phyloP scores from a whole-genome alignment of 495 filamentous ascomycete genomes.

The Neurospora sp. region DNA sequence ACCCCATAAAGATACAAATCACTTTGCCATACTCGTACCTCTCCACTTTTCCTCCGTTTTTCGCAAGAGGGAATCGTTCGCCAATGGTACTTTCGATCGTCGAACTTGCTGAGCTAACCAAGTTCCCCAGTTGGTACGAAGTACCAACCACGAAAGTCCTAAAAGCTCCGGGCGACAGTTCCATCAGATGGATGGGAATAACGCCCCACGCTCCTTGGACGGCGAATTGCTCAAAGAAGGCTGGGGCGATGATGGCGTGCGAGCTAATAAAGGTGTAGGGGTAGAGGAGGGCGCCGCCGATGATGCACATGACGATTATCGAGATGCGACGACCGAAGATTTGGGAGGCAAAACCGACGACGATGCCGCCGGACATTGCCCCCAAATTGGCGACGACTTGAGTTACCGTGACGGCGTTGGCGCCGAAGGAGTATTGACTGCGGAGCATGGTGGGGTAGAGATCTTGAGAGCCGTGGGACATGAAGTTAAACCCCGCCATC shows the following conservation, averaged over 20 bases:
- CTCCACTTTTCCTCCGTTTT: conserved; percentile 2
- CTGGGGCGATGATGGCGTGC: conserved; percentile 57
- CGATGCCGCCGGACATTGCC: conserved; percentile 66
- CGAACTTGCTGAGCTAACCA: conserved; percentile 59
- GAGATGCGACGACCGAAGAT: conserved; percentile 75
- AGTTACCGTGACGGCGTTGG: conserved; percentile 66
- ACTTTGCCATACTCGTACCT: conserved; percentile 82
- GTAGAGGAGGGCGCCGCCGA: conserved; percentile 72
- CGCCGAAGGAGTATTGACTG: conserved; percentile 64
- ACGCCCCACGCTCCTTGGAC: conserved; percentile 83
- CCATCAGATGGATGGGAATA: conserved; percentile 81
- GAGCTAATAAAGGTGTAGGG: conserved; percentile 65
- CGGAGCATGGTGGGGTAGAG: conserved; percentile 78
- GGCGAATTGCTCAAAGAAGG: conserved; percentile 90
- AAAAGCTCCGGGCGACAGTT: conserved; percentile 70
- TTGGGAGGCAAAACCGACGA: conserved; percentile 68
- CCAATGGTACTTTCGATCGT: conserved; percentile 83
- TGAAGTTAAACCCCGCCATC: conserved; percentile 89
- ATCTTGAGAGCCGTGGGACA: conserved; percentile 90
- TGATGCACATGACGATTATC: conserved; percentile 65
- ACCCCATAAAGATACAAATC: conserved; percentile 88
- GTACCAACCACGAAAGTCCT: conserved; percentile 79
- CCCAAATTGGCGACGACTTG: conserved; percentile 81
- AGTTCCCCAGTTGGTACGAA: conserved; percentile 76
- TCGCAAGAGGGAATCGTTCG: conserved; percentile 61